phyloP scores from a whole-genome alignment of 2,329 filamentous ascomycete genomes.

The Arthrobotrys conoides region DNA sequence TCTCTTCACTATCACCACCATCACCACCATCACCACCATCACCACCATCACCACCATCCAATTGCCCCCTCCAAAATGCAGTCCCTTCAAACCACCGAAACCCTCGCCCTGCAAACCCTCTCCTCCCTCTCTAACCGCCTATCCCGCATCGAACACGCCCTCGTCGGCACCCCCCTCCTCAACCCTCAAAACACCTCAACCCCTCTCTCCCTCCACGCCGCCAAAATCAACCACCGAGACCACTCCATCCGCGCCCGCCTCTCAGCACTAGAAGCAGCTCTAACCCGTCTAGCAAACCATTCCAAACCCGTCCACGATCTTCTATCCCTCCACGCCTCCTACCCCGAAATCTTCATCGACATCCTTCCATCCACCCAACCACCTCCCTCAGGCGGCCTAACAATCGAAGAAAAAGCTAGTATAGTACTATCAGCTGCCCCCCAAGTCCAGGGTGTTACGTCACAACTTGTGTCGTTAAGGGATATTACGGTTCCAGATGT shows the following conservation, averaged over 20 bases:
- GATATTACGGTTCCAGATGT: slow-evolving; percentile 74
- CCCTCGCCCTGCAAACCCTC: slow-evolving; percentile 70
- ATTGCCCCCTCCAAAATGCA: slow-evolving; percentile 10
- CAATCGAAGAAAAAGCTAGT: slow-evolving; percentile 71
- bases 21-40: slow-evolving; percentile 4
- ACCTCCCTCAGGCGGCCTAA: slow-evolving; percentile 67
- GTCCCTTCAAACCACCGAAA: slow-evolving; percentile 36
- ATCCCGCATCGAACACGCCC: slow-evolving; percentile 73
- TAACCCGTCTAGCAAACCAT: slow-evolving; percentile 62
- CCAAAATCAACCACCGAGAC: slow-evolving; percentile 72
- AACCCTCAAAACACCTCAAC: slow-evolving; percentile 69
- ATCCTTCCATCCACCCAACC: slow-evolving; percentile 71
- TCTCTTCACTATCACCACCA: slow-evolving; percentile 2
- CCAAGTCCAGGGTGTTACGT: slow-evolving; percentile 73
- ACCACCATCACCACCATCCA: slow-evolving; percentile 11
- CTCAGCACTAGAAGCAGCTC: slow-evolving; percentile 62
- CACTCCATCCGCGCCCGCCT: slow-evolving; percentile 68
- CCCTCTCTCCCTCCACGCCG: slow-evolving; percentile 71
- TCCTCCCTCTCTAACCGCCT: slow-evolving; percentile 74
- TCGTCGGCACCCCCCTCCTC: slow-evolving; percentile 70
- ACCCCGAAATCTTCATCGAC: slow-evolving; percentile 68
- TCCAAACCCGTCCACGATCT: slow-evolving; percentile 68
- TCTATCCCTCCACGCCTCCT: slow-evolving; percentile 70
- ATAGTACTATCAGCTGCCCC: slow-evolving; percentile 74
- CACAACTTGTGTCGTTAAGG: slow-evolving; percentile 73